Evolutionary conservation across 2,329 filamentous ascomycete genomes (phyloP).

Genomic region (Beauveria rudraprayagi): DNA sequence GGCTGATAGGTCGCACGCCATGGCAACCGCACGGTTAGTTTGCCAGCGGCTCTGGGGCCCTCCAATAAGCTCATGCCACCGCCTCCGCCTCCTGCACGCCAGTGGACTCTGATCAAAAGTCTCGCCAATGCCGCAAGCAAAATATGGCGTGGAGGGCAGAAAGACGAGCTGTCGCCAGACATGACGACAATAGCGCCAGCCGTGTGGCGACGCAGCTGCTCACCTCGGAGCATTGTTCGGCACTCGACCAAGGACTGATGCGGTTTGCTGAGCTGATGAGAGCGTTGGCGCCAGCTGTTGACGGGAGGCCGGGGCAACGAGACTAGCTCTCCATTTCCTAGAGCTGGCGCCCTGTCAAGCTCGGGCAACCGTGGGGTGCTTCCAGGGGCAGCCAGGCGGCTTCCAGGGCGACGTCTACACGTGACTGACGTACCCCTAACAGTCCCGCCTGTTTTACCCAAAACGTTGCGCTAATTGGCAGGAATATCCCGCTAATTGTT

Average conservation of each 20-base stretch:
- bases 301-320: neutral
- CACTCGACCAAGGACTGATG: neutral
- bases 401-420: constrained; percentile 16
- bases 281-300: neutral
- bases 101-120: constrained; percentile 4
- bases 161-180: neutral
- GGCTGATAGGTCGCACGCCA: constrained; percentile 8
- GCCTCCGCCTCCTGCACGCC: constrained; percentile 11
- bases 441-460: constrained; percentile 13
- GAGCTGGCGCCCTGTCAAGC: neutral
- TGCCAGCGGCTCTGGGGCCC: neutral
- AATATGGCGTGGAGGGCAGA: neutral
- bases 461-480: constrained; percentile 13
- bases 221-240: neutral
- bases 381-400: neutral
- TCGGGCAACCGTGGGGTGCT: neutral
- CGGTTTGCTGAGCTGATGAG: neutral
- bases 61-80: constrained; percentile 6
- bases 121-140: constrained; percentile 5
- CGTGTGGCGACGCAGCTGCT: neutral
- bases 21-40: constrained; percentile 4
- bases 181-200: neutral
- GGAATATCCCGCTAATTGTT: constrained; percentile 28
- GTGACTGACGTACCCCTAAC: constrained; percentile 19
- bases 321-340: neutral